A percentile compares a stretch with the other conserved stretches of the same genome.
These are phyloP conservation scores for Hypoxylon sp. DNA, from an alignment of 2,329 filamentous ascomycete species.

Conservation along the genomic window DNA sequence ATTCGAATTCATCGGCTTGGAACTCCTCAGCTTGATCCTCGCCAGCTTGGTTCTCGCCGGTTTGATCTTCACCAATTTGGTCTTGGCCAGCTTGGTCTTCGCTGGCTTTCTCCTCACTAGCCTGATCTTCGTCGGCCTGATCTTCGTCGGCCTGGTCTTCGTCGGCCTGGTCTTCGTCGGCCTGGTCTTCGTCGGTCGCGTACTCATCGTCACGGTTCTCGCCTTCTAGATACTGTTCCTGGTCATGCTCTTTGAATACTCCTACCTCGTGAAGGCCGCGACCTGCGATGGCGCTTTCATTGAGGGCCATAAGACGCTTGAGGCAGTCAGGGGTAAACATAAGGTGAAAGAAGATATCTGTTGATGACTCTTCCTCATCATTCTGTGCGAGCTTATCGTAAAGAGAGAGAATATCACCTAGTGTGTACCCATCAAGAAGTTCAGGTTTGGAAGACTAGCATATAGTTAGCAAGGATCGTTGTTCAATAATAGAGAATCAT, in stretches of 20 bases:
- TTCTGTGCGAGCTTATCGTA: slow-evolving; percentile 51
- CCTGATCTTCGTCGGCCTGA: slow-evolving; percentile 34
- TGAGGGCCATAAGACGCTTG: slow-evolving; percentile 50
- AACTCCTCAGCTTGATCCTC: slow-evolving; percentile 20
- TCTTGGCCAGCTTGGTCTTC: slow-evolving; percentile 35
- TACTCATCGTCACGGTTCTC: slow-evolving; percentile 45
- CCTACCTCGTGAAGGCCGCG: slow-evolving; percentile 50
- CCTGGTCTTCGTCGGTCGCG: slow-evolving; percentile 13
- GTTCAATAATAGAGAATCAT: background rate
- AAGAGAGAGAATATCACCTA: slow-evolving; percentile 48
- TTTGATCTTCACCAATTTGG: slow-evolving; percentile 43
- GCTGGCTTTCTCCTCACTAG: background rate
- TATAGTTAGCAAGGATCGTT: slow-evolving; percentile 38
- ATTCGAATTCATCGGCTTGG: slow-evolving; percentile 13
- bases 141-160: slow-evolving; percentile 4
- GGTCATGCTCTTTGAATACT: slow-evolving; percentile 27
- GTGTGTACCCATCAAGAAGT: slow-evolving; percentile 49
- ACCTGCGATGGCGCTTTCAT: slow-evolving; percentile 49
- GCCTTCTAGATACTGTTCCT: no score
- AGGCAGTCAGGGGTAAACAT: slow-evolving; percentile 50
- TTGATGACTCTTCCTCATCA: slow-evolving; percentile 42
- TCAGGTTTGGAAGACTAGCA: slow-evolving; percentile 47
- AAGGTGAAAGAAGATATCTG: slow-evolving; percentile 50
- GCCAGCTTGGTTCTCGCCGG: slow-evolving; percentile 10
- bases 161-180: slow-evolving; percentile 30